Percentiles rank a stretch among this genome's conserved stretches.
Evolutionary conservation across 2,329 filamentous ascomycete species (phyloP).

Genomic region (Phaeosphaeriaceae sp.): DNA sequence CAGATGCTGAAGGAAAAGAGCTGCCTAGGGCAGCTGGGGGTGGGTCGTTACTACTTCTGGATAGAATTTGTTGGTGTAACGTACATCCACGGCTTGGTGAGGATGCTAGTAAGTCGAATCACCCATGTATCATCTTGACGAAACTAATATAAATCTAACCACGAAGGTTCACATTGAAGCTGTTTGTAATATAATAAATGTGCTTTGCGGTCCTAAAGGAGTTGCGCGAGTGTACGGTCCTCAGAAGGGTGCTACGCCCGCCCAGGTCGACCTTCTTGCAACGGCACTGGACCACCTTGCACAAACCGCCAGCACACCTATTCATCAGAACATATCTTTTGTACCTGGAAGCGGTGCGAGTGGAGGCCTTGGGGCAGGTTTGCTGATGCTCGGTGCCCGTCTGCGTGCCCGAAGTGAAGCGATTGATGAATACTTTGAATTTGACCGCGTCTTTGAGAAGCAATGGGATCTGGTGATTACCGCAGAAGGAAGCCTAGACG

Average conservation of each 20-base stretch:
- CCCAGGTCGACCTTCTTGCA: slow-evolving; percentile 53
- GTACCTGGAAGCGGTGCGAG: slow-evolving; percentile 59
- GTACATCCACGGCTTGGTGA: slow-evolving; percentile 49
- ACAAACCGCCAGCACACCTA: slow-evolving; percentile 39
- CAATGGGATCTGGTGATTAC: slow-evolving; percentile 59
- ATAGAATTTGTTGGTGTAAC: slow-evolving; percentile 48
- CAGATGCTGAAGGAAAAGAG: slow-evolving; percentile 47
- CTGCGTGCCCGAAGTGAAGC: slow-evolving; percentile 58
- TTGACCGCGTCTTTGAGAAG: slow-evolving; percentile 54
- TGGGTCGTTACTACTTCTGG: slow-evolving; percentile 47
- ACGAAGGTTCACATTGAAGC: slow-evolving; percentile 54
- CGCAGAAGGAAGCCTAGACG: slow-evolving; percentile 60
- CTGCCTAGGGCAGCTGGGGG: slow-evolving; percentile 53
- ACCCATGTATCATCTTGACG: not conserved
- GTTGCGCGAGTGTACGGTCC: slow-evolving; percentile 60
- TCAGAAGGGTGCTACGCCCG: slow-evolving; percentile 58
- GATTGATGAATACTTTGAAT: slow-evolving; percentile 58
- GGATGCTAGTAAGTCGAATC: slow-evolving; percentile 23
- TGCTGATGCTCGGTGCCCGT: slow-evolving; percentile 56
- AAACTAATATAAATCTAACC: slow-evolving; percentile 15
- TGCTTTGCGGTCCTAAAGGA: slow-evolving; percentile 57
- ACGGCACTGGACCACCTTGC: slow-evolving; percentile 53
- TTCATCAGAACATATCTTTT: slow-evolving; percentile 47
- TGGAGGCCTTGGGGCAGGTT: slow-evolving; percentile 60
- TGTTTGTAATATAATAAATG: slow-evolving; percentile 60